A percentile compares a stretch with the other conserved stretches of the same genome.
phyloP scores from a whole-genome alignment of 768 basidiomycete species.

The Termitomyces sp. region DNA sequence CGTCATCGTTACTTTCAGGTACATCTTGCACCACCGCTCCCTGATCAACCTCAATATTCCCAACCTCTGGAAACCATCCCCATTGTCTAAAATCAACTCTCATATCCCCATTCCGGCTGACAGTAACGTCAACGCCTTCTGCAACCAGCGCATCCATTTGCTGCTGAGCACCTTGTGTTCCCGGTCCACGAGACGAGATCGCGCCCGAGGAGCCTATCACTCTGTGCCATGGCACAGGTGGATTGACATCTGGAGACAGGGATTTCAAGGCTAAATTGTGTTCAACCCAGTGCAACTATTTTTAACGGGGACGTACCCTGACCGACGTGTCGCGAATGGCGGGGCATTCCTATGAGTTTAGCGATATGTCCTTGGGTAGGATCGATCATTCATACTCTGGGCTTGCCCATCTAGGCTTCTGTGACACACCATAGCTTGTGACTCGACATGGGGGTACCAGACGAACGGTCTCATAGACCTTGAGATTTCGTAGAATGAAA shows the following conservation, averaged over 20 bases:
- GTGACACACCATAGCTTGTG: slow-evolving; percentile 67
- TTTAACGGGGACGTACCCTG: slow-evolving; percentile 49
- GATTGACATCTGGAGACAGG: slow-evolving; percentile 51
- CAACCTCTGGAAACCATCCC: slow-evolving; percentile 64
- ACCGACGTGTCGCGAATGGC: slow-evolving; percentile 76
- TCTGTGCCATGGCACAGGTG: slow-evolving; percentile 80
- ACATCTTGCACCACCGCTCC: background rate
- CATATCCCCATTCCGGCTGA: slow-evolving; percentile 50
- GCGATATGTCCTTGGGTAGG: slow-evolving; percentile 64
- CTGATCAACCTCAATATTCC: slow-evolving; percentile 11
- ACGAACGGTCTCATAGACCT: slow-evolving; percentile 75
- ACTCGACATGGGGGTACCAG: slow-evolving; percentile 65
- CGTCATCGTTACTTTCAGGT: background rate
- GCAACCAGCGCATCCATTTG: slow-evolving; percentile 75
- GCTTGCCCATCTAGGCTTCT: background rate
- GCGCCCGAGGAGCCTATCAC: slow-evolving; percentile 67
- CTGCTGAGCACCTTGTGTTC: slow-evolving; percentile 70
- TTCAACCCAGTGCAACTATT: background rate
- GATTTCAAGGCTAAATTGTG: slow-evolving; percentile 66
- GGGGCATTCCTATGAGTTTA: slow-evolving; percentile 76
- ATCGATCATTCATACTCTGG: background rate
- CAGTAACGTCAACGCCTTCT: slow-evolving; percentile 77
- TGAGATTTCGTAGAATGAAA: background rate
- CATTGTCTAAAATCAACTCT: slow-evolving; percentile 52
- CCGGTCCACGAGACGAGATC: slow-evolving; percentile 82